Base-by-base conservation (phyloP, 1,284 basidiomycete genomes). In the Schizophyllum commune region DNA sequence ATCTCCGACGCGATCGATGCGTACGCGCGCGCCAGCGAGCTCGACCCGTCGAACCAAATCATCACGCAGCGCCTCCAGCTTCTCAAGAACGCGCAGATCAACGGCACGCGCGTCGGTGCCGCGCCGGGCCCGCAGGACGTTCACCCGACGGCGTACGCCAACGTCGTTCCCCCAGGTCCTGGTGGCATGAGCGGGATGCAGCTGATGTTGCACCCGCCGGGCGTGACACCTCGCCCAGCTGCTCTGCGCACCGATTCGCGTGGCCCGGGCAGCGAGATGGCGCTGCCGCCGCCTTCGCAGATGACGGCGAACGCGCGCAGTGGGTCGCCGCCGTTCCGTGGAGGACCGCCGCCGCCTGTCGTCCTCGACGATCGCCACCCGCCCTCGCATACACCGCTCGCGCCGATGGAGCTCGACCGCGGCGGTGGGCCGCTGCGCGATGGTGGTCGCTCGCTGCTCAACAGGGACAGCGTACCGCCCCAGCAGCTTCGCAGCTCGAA, bases 1-100 rank as follows among this genome's bases (percentile, higher is more conserved):
- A 95, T 98, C 71, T 90, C 91, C 55, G 97, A 99, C 71, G 96
- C 97, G 33, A 98, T 99, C 70, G 96, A 99, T 68, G 96, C 97
- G 0, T 99, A 99, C 70, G 91, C 92, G 7, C 85, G 94, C 20
- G 95, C 95, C 0, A 86, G 87, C 60, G 94, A 97, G 74, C 85
- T 97, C 33, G 95, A 97, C 72, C 92, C 92, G 0, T 75, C 73
- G 56, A 97, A 96, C 70, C 75, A 77, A 39, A 83, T 87, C 22
- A 94, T 97, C 71, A 85, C 88, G 33, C 85, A 89, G 65, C 84
- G 94, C 0, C 76, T 97, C 5, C 79, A 84, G 66, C 72, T 97
- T 13, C 75, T 98, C 56, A 88, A 88, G 73, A 90, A 83, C 63
- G 92, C 91, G 0, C 92, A 95, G 69, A 83, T 85, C 2, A 93